Conservation (phyloP, 305 asterid species). For the Fraxinus latifolia region DNA sequence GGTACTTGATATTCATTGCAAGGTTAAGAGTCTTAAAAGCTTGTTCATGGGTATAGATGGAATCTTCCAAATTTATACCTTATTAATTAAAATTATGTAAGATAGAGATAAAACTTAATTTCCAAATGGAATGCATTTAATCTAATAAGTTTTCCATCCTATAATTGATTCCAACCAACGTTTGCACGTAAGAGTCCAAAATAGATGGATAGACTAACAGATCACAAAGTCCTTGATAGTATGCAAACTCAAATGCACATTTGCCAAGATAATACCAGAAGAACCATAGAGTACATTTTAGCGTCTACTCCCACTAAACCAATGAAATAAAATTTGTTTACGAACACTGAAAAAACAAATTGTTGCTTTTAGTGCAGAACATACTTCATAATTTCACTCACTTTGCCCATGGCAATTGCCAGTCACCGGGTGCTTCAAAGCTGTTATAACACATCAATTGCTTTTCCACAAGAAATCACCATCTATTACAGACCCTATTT, state of each 20-base stretch:
- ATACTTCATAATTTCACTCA: not conserved
- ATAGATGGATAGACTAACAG: not conserved
- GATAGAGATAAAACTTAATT: not conserved
- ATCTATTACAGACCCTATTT: not conserved
- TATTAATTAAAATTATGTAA: not conserved
- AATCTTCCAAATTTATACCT: not conserved
- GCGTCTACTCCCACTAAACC: not conserved
- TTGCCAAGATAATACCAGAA: not conserved
- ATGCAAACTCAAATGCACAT: not conserved
- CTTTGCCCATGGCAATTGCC: not conserved
- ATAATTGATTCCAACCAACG: not conserved
- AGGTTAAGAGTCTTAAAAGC: not conserved
- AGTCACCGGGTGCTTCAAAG: not conserved
- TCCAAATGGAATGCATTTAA: not conserved
- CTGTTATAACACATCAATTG: not conserved
- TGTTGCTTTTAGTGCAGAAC: not conserved
- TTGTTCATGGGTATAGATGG: not conserved
- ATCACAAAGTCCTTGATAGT: not conserved
- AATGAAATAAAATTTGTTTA: not conserved
- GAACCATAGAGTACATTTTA: not conserved
- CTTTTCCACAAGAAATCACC: not conserved
- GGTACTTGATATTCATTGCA: not conserved
- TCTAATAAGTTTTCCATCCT: not conserved
- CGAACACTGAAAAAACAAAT: not conserved
- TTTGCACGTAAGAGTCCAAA: not conserved